Evolutionary conservation across 352 stramenopile genomes (phyloP).

Genomic region (Phytophthora chlamydospora): DNA sequence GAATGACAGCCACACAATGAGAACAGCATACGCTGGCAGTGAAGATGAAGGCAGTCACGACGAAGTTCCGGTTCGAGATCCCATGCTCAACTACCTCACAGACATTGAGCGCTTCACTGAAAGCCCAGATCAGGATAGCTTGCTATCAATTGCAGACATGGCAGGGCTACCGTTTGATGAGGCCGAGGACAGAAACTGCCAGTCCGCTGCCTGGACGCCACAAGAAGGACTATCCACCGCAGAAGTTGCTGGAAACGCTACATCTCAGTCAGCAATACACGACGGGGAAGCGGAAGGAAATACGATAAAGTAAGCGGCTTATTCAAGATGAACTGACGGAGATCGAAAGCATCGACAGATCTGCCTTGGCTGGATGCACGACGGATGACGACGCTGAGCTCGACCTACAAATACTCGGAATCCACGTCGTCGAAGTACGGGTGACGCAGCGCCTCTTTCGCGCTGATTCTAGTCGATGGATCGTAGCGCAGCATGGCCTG

Average conservation of each 20-base stretch:
- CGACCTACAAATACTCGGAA: constrained; percentile 67
- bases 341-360: constrained; percentile 6
- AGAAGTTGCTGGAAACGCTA: background rate
- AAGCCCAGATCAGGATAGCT: constrained; percentile 23
- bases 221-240: constrained; percentile 8
- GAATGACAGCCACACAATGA: background rate
- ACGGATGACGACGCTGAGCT: background rate
- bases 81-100: constrained; percentile 64
- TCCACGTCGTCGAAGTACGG: constrained; percentile 87
- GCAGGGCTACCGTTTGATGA: constrained; percentile 12
- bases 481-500: constrained; percentile 83
- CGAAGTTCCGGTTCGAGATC: constrained; percentile 46
- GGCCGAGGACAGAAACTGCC: background rate
- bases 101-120: constrained; percentile 66
- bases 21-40: constrained; percentile 1
- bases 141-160: constrained; percentile 26
- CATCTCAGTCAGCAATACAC: constrained; percentile 4
- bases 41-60: background rate
- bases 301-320: constrained; percentile 34
- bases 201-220: background rate
- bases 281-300: constrained; percentile 1
- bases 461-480: constrained; percentile 70
- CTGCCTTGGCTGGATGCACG: constrained; percentile 3
- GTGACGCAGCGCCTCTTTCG: constrained; percentile 83
- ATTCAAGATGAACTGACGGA: constrained; percentile 23